A percentile compares a stretch with the other conserved stretches of the same genome.
phyloP scores from a whole-genome alignment of 2,329 filamentous ascomycete genomes.

The Incumbomyces delicatus region DNA sequence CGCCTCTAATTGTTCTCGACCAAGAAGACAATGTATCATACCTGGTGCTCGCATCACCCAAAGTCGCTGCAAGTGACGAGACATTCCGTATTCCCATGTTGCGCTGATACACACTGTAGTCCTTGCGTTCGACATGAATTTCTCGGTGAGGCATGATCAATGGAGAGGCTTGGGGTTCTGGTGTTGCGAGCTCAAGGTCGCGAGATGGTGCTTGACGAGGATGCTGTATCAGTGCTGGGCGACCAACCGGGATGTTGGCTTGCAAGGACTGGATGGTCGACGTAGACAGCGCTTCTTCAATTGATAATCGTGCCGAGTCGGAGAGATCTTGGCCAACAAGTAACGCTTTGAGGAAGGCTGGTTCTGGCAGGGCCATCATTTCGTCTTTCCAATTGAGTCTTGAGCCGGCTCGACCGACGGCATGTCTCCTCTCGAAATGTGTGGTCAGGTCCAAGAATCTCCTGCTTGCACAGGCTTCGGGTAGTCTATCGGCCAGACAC shows the following conservation, averaged over 20 bases:
- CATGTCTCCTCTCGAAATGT: slow-evolving; percentile 31
- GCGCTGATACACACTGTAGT: neutral
- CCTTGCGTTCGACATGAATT: neutral
- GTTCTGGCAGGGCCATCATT: slow-evolving; percentile 52
- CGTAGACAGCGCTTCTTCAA: neutral
- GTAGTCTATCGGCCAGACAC: slow-evolving; percentile 28
- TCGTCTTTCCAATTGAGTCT: slow-evolving; percentile 48
- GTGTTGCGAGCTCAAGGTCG: too few species aligned
- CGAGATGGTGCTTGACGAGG: too few species aligned
- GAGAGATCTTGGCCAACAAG: slow-evolving; percentile 17
- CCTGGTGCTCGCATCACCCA: neutral
- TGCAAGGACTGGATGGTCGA: neutral
- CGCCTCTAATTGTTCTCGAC: neutral
- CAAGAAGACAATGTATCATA: neutral
- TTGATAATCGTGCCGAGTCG: neutral
- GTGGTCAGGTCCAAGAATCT: slow-evolving; percentile 25
- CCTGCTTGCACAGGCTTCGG: neutral
- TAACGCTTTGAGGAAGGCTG: slow-evolving; percentile 35
- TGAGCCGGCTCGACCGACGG: slow-evolving; percentile 22
- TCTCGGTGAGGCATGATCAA: neutral
- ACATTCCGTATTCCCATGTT: neutral
- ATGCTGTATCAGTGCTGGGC: neutral
- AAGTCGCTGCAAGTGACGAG: slow-evolving; percentile 1
- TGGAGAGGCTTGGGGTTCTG: neutral
- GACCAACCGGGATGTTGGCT: neutral